Conservation (phyloP, 352 stramenopile genomes). For the Globisporangium irregulare region DNA sequence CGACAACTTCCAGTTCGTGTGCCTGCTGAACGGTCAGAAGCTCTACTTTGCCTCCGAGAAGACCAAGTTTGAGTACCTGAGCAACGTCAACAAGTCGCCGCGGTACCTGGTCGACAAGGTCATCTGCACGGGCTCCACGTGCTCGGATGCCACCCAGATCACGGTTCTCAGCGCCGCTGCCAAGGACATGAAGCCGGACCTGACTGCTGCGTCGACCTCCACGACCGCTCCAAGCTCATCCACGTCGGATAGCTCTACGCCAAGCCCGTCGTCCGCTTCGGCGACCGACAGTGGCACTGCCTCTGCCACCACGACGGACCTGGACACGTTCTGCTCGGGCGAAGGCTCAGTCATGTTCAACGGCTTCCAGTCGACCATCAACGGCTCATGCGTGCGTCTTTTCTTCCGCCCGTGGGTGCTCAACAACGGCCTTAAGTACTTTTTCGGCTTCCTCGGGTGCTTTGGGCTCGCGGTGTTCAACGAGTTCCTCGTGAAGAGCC, state of each 20-base stretch:
- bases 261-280: constrained; percentile 20
- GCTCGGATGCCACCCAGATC: constrained; percentile 59
- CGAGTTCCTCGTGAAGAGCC: constrained; percentile 58
- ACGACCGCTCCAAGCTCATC: constrained; percentile 18
- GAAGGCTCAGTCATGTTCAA: constrained; percentile 82
- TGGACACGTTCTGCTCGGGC: constrained; percentile 49
- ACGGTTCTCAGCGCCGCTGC: constrained; percentile 47
- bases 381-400: constrained; percentile 67
- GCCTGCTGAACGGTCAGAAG: constrained; percentile 75
- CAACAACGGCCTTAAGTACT: constrained; percentile 68
- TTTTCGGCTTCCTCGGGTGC: constrained; percentile 63
- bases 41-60: constrained; percentile 78
- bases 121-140: constrained; percentile 53
- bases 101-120: constrained; percentile 50
- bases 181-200: constrained; percentile 30
- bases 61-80: constrained; percentile 64
- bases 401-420: constrained; percentile 83
- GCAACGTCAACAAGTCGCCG: constrained; percentile 46
- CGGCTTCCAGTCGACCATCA: constrained; percentile 72
- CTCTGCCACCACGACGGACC: constrained; percentile 20
- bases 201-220: constrained; percentile 21
- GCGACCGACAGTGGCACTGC: constrained; percentile 14
- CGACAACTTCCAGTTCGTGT: constrained; percentile 70
- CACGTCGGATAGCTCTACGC: constrained; percentile 1
- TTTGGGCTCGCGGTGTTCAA: constrained; percentile 65